Conservation (phyloP, 805 yeast species). For the Pichia rugopelliculosa region DNA sequence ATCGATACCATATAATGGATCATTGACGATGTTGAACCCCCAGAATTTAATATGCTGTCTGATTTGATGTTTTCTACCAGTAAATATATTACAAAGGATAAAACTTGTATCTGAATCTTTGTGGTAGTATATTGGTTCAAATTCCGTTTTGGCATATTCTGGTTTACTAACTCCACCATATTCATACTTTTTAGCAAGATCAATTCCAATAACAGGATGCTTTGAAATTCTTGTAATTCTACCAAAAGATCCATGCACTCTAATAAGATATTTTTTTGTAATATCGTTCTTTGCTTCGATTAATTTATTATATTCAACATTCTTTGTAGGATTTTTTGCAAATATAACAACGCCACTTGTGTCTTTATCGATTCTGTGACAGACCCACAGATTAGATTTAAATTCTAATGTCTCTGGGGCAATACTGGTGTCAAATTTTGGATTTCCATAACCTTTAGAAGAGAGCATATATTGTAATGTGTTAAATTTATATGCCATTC, state of each 20-base stretch:
- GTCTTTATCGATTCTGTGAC: constrained; percentile 43
- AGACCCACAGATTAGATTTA: constrained; percentile 19
- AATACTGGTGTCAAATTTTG: background rate
- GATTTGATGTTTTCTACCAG: constrained; percentile 49
- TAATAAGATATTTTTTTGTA: constrained; percentile 36
- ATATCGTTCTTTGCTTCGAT: constrained; percentile 13
- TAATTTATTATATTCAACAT: background rate
- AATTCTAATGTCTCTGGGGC: background rate
- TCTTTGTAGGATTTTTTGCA: constrained; percentile 27
- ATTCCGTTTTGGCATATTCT: constrained; percentile 15
- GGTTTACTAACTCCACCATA: constrained; percentile 17
- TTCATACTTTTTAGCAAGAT: constrained; percentile 18
- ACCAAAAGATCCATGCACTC: constrained; percentile 36
- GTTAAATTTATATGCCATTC: constrained; percentile 34
- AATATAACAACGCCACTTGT: constrained; percentile 43
- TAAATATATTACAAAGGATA: constrained; percentile 36
- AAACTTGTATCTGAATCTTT: constrained; percentile 28
- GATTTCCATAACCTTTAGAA: constrained; percentile 10
- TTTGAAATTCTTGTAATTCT: constrained; percentile 18
- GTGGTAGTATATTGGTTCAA: constrained; percentile 23
- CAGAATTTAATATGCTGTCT: constrained; percentile 43
- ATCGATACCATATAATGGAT: constrained; percentile 24
- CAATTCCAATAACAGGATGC: constrained; percentile 29
- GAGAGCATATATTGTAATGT: constrained; percentile 37
- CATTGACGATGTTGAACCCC: constrained; percentile 29